Evolutionary conservation across 2,329 filamentous ascomycete genomes (phyloP).

Genomic region (Daldinia sp.): DNA sequence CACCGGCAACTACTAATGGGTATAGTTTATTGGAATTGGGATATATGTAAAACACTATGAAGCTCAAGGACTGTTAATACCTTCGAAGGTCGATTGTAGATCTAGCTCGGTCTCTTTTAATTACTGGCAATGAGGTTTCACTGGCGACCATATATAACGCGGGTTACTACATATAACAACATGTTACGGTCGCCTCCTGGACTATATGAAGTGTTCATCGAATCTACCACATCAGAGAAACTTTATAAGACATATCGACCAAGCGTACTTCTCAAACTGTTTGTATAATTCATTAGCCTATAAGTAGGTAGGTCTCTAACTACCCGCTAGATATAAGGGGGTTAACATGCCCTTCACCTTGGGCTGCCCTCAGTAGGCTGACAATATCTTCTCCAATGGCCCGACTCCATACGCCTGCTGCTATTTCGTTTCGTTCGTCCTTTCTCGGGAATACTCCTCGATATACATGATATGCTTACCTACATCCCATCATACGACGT

Average conservation of each 20-base stretch:
- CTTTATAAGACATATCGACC: too few relatives aligned
- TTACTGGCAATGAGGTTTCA: too few relatives aligned
- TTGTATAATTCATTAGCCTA: slow-evolving; percentile 1
- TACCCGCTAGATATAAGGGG: neutral
- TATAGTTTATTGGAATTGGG: neutral
- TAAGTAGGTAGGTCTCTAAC: neutral
- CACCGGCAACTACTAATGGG: neutral
- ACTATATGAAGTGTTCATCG: too few relatives aligned
- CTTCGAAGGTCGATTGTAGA: neutral
- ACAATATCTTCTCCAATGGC: neutral
- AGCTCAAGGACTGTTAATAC: neutral
- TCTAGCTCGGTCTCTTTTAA: neutral
- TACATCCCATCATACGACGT: slow-evolving; percentile 2
- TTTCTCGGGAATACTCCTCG: neutral
- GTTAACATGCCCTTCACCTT: neutral
- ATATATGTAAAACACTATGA: neutral
- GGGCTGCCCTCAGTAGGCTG: neutral
- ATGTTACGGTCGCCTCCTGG: too few relatives aligned
- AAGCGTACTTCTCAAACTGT: neutral
- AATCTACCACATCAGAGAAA: too few relatives aligned
- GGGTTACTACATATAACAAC: too few relatives aligned
- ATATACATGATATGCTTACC: slow-evolving; percentile 1
- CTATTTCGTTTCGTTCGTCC: slow-evolving; percentile 1
- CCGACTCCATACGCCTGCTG: slow-evolving; percentile 9
- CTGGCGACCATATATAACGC: too few relatives aligned